Percentiles rank a stretch among this genome's conserved stretches.
phyloP scores from a whole-genome alignment of 441 rosid species.

The Dalechampia spathulata region DNA sequence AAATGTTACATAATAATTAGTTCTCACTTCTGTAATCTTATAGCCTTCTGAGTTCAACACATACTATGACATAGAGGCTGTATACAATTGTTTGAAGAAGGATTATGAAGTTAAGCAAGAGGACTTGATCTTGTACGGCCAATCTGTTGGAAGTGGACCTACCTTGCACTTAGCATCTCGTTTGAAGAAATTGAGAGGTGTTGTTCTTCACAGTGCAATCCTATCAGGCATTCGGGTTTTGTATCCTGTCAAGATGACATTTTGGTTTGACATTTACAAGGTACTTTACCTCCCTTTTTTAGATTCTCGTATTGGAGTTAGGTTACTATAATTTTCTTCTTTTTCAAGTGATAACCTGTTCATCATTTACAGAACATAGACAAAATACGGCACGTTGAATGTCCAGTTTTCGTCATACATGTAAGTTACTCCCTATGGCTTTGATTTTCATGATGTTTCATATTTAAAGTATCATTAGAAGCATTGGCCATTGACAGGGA shows the following conservation, averaged over 20 bases:
- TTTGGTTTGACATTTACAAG: conserved; percentile 91
- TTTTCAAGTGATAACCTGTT: conserved; percentile 8
- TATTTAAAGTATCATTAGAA: neutral
- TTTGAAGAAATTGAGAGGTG: conserved; percentile 63
- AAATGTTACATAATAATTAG: neutral
- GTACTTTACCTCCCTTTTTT: conserved; percentile 23
- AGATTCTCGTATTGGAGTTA: neutral
- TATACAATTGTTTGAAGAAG: conserved; percentile 63
- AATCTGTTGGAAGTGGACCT: conserved; percentile 97
- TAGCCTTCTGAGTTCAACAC: conserved; percentile 93
- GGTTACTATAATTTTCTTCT: neutral
- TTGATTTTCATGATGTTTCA: neutral
- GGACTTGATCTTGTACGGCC: conserved; percentile 83
- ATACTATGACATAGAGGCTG: conserved; percentile 85
- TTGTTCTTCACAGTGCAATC: conserved; percentile 92
- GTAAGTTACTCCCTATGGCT: conserved; percentile 35
- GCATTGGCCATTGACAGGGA: too few relatives aligned
- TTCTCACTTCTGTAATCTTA: conserved; percentile 13
- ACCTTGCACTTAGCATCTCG: conserved; percentile 77
- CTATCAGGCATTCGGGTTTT: conserved; percentile 87
- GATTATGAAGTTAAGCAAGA: conserved; percentile 68
- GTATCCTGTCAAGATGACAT: conserved; percentile 86
- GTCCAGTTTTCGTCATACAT: conserved; percentile 91
- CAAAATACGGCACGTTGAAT: conserved; percentile 75
- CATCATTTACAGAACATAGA: conserved; percentile 72